Base-by-base conservation (phyloP, 2,329 filamentous ascomycete genomes). In the Celoporthe dispersa region DNA sequence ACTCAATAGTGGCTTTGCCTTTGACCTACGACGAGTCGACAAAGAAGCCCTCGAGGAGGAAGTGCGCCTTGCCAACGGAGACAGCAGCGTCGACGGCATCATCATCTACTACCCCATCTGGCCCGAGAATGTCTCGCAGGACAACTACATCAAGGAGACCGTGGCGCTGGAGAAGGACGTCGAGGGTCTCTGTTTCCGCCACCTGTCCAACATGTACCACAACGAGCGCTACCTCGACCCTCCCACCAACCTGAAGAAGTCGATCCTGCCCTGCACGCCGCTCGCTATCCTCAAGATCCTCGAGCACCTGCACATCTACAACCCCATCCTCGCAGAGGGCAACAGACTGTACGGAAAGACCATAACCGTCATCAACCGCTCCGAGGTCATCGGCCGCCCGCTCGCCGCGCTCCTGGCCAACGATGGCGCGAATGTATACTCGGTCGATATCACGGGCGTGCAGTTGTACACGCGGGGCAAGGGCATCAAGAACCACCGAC, bases 191-290 rank as follows among this genome's bases (percentile, higher is more conserved):
- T 94, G 92, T 76, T 95, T 98, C 82, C 91, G 91, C 78, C 94
- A 98, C 83, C 92, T 98, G 78, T 94, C 95, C 88, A 99, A 99
- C 87, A 98, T 99, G 94, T 99, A 98, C 84, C 93, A 98, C 85
- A 99, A 99, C 84, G 89, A 97, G 76, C 93, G 96, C 74, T 98
- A 94, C 84, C 86, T 99, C 69, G 96, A 99, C 81, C 84, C 90
- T 33, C 91, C 91, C 5, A 81, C 86, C 59, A 92, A 94, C 80
- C 86, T 84, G 70, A 92, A 93, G 80, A 98, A 99, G 84, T 97
- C 92, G 64, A 93, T 98, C 74, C 84, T 99, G 66, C 96, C 96
- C 6, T 99, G 96, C 85, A 99, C 96, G 2, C 96, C 96, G 22
- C 88, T 99, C 33, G 96, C 96, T 35, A 92, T 97, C 71, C 93